phyloP scores from a whole-genome alignment of 2,329 filamentous ascomycete genomes.

The Cercospora janseana region DNA sequence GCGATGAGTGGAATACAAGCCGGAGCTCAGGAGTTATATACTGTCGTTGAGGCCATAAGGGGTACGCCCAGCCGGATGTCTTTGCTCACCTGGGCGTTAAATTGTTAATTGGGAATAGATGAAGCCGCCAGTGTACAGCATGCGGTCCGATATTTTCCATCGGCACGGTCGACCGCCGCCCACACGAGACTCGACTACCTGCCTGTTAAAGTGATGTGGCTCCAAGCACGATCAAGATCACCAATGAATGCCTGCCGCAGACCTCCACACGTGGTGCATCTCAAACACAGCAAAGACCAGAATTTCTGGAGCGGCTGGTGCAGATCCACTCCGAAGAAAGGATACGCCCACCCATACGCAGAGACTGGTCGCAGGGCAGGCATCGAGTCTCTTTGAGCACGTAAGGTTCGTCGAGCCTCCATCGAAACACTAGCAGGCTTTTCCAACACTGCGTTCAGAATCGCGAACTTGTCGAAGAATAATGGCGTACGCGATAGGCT shows the following conservation, averaged over 20 bases:
- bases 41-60: conserved; percentile 1
- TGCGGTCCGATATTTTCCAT: conserved; percentile 18
- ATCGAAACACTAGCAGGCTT: too few species aligned
- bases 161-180: conserved; percentile 7
- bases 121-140: conserved; percentile 19
- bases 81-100: conserved; percentile 16
- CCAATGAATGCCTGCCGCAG: too few species aligned
- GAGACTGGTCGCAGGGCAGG: too few species aligned
- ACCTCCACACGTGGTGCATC: neutral
- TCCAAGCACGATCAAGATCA: too few species aligned
- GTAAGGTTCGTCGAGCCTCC: too few species aligned
- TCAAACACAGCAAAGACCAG: conserved; percentile 8
- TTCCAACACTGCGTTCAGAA: too few species aligned
- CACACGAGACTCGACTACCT: neutral
- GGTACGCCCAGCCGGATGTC: conserved; percentile 2
- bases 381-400: too few species aligned
- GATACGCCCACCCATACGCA: too few species aligned
- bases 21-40: conserved; percentile 16
- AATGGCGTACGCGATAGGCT: too few species aligned
- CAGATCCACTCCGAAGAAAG: too few species aligned
- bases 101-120: conserved; percentile 17
- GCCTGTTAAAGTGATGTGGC: conserved; percentile 40
- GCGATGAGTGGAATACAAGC: neutral
- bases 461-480: too few species aligned
- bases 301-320: neutral